Conservation (phyloP, 176 grass and related monocot species). For the Secale cereale region DNA sequence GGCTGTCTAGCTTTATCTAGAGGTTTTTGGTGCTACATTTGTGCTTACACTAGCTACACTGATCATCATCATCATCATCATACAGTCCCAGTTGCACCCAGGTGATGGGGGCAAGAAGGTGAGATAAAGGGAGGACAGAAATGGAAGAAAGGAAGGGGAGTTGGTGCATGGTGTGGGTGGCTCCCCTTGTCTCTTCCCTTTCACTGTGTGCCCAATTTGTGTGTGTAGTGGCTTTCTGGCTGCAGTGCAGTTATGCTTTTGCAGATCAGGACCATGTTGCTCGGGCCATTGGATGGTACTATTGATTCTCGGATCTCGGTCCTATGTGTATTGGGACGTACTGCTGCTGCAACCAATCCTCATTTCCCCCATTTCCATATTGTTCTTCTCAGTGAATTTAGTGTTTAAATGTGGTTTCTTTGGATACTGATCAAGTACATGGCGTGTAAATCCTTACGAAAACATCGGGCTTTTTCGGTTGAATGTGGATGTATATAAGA, state of each 20-base stretch:
- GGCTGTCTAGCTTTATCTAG: background rate
- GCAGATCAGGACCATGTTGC: constrained; percentile 15
- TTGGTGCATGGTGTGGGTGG: constrained; percentile 21
- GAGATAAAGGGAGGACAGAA: background rate
- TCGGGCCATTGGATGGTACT: background rate
- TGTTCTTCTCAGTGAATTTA: background rate
- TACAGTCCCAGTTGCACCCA: background rate
- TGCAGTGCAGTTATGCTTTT: constrained; percentile 12
- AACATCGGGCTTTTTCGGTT: too few species aligned
- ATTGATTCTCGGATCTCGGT: constrained; percentile 17
- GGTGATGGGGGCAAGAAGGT: background rate
- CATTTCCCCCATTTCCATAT: background rate
- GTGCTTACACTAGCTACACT: background rate
- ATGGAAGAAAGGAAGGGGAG: background rate
- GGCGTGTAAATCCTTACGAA: too few species aligned
- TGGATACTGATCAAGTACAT: too few species aligned
- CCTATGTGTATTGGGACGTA: background rate
- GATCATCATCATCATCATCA: background rate
- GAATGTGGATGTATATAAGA: too few species aligned
- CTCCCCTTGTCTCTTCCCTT: constrained; percentile 28
- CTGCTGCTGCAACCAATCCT: background rate
- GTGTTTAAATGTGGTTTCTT: background rate
- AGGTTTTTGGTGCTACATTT: background rate
- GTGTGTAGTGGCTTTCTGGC: background rate
- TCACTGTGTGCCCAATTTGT: constrained; percentile 23